Conservation (phyloP, 208 protist species). For the Angomonas ambiguus region DNA sequence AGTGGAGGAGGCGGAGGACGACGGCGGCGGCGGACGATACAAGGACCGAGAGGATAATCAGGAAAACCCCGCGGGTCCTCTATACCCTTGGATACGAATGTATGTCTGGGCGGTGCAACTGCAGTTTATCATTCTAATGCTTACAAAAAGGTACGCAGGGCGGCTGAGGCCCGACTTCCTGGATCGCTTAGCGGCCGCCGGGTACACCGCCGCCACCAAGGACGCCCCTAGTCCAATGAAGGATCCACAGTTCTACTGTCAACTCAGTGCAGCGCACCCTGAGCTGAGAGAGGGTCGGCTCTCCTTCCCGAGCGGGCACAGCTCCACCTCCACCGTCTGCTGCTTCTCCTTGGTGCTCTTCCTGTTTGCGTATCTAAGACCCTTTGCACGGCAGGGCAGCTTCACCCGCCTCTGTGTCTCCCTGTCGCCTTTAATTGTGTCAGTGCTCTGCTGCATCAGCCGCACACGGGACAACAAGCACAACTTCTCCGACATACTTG, state of each 20-base stretch:
- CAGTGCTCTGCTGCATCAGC: constrained; percentile 65
- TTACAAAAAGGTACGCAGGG: constrained; percentile 81
- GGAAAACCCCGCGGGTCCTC: constrained; percentile 15
- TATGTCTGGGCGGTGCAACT: constrained; percentile 43
- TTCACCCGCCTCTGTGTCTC: constrained; percentile 56
- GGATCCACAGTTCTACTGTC: constrained; percentile 51
- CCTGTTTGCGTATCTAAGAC: constrained; percentile 54
- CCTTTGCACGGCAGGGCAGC: constrained; percentile 57
- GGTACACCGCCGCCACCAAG: constrained; percentile 27
- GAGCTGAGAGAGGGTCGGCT: constrained; percentile 67
- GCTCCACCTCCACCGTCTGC: constrained; percentile 74
- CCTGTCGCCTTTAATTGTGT: constrained; percentile 47
- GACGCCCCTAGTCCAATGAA: constrained; percentile 26
- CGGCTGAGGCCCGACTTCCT: constrained; percentile 90
- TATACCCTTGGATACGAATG: constrained; percentile 57
- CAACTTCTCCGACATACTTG: constrained; percentile 82
- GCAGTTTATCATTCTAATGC: constrained; percentile 29
- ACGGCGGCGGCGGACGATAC: background rate
- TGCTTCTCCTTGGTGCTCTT: constrained; percentile 67
- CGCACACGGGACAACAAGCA: constrained; percentile 86
- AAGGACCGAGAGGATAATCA: background rate
- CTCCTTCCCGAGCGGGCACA: constrained; percentile 92
- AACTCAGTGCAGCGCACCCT: constrained; percentile 28
- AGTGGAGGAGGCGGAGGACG: background rate
- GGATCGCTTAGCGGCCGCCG: constrained; percentile 33